Evolutionary conservation across 2,329 filamentous ascomycete species (phyloP).

Genomic region (Nothomitra cinnamomea): DNA sequence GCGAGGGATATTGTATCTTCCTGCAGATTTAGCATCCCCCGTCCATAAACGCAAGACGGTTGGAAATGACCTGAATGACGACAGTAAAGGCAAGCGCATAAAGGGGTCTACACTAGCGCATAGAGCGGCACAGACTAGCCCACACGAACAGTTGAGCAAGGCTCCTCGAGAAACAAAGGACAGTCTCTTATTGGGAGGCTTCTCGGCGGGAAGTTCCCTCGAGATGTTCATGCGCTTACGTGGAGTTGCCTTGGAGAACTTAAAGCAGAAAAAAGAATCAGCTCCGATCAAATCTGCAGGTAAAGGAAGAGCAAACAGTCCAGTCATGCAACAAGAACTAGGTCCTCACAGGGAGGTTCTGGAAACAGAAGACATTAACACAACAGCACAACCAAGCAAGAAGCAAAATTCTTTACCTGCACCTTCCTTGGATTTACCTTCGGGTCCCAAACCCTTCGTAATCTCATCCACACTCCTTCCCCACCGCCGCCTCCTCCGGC

Average conservation of each 20-base stretch:
- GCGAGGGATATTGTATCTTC: slow-evolving; percentile 11
- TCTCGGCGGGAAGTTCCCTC: neutral
- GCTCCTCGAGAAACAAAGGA: slow-evolving; percentile 8
- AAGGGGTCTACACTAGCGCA: neutral
- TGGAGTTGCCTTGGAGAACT: slow-evolving; percentile 1
- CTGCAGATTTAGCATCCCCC: slow-evolving; percentile 21
- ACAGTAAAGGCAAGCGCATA: neutral
- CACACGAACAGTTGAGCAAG: neutral
- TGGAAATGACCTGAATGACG: neutral
- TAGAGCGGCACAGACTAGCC: neutral
- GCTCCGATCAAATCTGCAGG: too few relatives aligned
- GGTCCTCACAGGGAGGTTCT: too few relatives aligned
- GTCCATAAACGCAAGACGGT: slow-evolving; percentile 24
- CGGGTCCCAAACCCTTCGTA: slow-evolving; percentile 24
- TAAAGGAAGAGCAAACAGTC: neutral
- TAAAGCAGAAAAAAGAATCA: neutral
- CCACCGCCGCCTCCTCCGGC: slow-evolving; percentile 31
- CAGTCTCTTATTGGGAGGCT: neutral
- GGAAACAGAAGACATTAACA: too few relatives aligned
- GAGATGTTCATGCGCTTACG: slow-evolving; percentile 1
- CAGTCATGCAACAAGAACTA: neutral
- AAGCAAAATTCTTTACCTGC: too few relatives aligned
- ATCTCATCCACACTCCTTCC: slow-evolving; percentile 29
- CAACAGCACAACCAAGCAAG: too few relatives aligned
- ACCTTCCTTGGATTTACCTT: slow-evolving; percentile 14